Conservation (phyloP, 257 asterid genomes). For the Penstemon newberryi region DNA sequence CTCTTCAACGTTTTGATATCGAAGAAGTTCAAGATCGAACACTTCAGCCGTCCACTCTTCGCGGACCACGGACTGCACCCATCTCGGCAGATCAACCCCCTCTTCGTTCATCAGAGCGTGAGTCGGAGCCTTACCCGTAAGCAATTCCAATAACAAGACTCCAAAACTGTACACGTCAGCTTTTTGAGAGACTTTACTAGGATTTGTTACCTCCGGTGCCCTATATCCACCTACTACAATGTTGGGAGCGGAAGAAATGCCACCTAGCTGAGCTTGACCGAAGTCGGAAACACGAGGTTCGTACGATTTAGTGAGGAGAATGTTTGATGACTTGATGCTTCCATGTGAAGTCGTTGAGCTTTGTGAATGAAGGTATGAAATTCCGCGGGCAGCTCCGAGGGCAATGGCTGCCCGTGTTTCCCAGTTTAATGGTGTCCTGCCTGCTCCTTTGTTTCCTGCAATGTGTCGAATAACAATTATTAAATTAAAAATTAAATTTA, state of each 20-base stretch:
- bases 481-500: too few species aligned
- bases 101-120: slow-evolving; percentile 56
- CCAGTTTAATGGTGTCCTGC: slow-evolving; percentile 65
- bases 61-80: slow-evolving; percentile 67
- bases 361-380: slow-evolving; percentile 55
- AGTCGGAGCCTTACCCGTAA: slow-evolving; percentile 60
- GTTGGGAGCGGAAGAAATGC: slow-evolving; percentile 47
- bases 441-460: slow-evolving; percentile 60
- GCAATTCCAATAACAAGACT: slow-evolving; percentile 50
- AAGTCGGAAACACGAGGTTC: slow-evolving; percentile 60
- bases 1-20: slow-evolving; percentile 63
- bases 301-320: slow-evolving; percentile 56
- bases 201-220: slow-evolving; percentile 65
- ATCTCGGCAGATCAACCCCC: slow-evolving; percentile 63
- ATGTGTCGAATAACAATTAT: neutral
- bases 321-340: slow-evolving; percentile 62
- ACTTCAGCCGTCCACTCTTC: slow-evolving; percentile 71
- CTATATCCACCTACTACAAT: slow-evolving; percentile 50
- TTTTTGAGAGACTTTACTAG: slow-evolving; percentile 51
- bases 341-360: slow-evolving; percentile 55
- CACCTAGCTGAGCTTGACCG: slow-evolving; percentile 55
- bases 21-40: slow-evolving; percentile 57
- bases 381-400: slow-evolving; percentile 57
- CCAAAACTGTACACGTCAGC: slow-evolving; percentile 66
- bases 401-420: slow-evolving; percentile 58